These are phyloP conservation scores for Aspergillus taichungensis DNA, from an alignment of 495 filamentous ascomycete species.

Conservation along the genomic window DNA sequence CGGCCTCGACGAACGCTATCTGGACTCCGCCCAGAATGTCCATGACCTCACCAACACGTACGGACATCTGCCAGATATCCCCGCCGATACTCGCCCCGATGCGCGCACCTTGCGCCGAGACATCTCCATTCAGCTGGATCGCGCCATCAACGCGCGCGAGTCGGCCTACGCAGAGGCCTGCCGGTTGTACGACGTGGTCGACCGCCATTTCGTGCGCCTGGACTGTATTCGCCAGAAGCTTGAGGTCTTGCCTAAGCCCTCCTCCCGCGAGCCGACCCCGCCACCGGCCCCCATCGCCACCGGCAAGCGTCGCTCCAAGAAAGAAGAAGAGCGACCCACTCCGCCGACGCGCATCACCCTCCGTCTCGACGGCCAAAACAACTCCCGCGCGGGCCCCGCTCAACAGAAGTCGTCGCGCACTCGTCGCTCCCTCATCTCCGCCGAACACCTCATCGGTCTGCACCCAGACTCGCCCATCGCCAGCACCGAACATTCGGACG, in stretches of 20 bases:
- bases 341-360: conserved; percentile 52
- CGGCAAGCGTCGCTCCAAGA: conserved; percentile 43
- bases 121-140: conserved; percentile 66
- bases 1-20: conserved; percentile 67
- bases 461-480: conserved; percentile 37
- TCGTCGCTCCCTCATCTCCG: conserved; percentile 30
- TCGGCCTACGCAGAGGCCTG: conserved; percentile 74
- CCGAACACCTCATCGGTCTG: conserved; percentile 25
- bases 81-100: conserved; percentile 44
- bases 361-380: conserved; percentile 46
- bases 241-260: conserved; percentile 61
- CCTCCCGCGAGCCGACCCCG: conserved; percentile 60
- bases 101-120: conserved; percentile 56
- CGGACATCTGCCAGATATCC: conserved; percentile 56
- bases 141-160: conserved; percentile 65
- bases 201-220: conserved; percentile 69
- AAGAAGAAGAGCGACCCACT: conserved; percentile 25
- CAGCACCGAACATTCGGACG: conserved; percentile 40
- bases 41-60: conserved; percentile 68
- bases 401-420: conserved; percentile 24
- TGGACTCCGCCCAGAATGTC: conserved; percentile 53
- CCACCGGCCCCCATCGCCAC: conserved; percentile 42
- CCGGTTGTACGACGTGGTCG: conserved; percentile 68
- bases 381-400: conserved; percentile 16
- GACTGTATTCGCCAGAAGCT: conserved; percentile 75